Evolutionary conservation across 192 early-diverging fungal genomes (phyloP), one percentile per base, ranked within the genome.

Genomic region (Backusella tuberculispora): DNA sequence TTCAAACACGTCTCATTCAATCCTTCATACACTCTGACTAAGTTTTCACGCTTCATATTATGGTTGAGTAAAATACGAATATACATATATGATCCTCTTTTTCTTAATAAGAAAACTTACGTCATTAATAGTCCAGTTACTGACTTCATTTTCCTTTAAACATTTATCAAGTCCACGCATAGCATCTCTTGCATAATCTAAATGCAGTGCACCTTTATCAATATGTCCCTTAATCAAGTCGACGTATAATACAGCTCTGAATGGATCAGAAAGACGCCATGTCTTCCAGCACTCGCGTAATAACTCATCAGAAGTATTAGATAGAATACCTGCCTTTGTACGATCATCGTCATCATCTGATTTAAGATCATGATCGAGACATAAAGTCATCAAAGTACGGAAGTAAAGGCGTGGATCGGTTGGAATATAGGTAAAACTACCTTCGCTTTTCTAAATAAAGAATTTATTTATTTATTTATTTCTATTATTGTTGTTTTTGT

Each of bases 211-310:
- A 4, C 66, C 66, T 24, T 69, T 26, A n/a, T 86, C 81, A 69
- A 80, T 85, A 29, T 80, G 74, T 19, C 76, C 69, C 60, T 84
- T 85, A 29, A 89, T 63, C 9, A 81, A 70, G 24, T 89, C 84
- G 53, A 89, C 72, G 40, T 84, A 78, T 10, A 88, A 77, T 4
- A 89, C 81, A 69, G 84, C 83, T 71, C 86, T 75, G 76, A 82
- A 89, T 38, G 83, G 79, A 4, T 80, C 73, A 3, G 90, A 85
- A n/a, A 94, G 45, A 66, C 88, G 77, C 92, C 92, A 93, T 7
- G 90, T 84, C 17, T 91, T 75, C 45, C 84, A 87, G 71, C 90
- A 91, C 56, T 94, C 92, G 13, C 84, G 89, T 26, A 94, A 73
- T 0, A 94, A 71, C 2, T 87, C 83, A 41, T 86, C 82, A 12